Evolutionary conservation across 768 basidiomycete species (phyloP), one percentile per base, ranked within the genome.

Genomic region (Royoungia palumana): DNA sequence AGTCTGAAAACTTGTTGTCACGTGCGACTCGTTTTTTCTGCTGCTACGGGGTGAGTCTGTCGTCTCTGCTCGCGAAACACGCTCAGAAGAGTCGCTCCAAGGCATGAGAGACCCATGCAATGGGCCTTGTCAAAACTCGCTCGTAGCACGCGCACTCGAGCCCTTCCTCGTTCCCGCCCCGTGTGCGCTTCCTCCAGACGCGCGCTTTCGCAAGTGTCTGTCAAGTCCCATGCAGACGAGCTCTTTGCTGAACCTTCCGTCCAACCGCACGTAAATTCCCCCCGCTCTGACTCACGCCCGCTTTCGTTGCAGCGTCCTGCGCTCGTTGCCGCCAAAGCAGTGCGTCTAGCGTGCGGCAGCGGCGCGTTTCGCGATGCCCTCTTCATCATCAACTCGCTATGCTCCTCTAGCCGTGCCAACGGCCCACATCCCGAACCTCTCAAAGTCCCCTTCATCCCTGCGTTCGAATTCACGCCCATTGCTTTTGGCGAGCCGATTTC

Each of bases 341-440:
- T 85, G 21, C 77, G 77, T 22, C 46, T 76, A 7, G 72, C 74
- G 20, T 59, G 81, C 35, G 58, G 52, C 14, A 65, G 70, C 27
- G 71, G 74, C 7, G 73, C 76, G 16, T 54, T 78, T 19, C 58
- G 70, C 16, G 78, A 82, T 49, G 84, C 82, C 2, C 74, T 74
- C 50, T 73, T 73, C 39, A 75, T 86, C 43, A 64, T 87, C 58
- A 82, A 82, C 49, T 82, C 82, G 21, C 62, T 85, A 7, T 73
- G 75, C 20, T 65, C 72, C 36, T 78, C 80, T 20, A 49, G 25
- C 20, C 42, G 53, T 30, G 27, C 49, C 17, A 28, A 51, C 35
- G 21, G 35, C n/a, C 35, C 42, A 2, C 42, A 19, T 1, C 19
- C 46, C 16, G 34, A 55, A 16, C 41, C 56, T 21, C 21, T 59